Conservation (phyloP, 208 protist species). For the Naegleria fowleri region DNA sequence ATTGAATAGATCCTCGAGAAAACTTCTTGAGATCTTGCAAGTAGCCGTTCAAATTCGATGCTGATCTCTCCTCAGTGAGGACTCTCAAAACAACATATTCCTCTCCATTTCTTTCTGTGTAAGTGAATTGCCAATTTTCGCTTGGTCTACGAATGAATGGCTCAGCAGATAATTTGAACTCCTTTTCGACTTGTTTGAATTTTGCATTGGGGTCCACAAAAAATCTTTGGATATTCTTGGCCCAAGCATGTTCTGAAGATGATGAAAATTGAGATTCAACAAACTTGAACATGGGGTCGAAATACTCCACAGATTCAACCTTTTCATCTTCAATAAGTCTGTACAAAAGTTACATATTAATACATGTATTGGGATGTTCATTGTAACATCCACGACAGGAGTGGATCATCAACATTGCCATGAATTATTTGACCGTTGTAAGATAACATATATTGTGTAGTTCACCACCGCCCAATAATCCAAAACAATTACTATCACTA, state of each 20-base stretch:
- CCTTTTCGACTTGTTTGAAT: not conserved
- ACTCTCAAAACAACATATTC: not conserved
- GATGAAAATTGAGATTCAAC: not conserved
- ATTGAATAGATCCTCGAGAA: not conserved
- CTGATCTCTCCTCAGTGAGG: not conserved
- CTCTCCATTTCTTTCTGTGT: not conserved
- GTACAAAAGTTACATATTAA: too few relatives aligned
- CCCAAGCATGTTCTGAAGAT: not conserved
- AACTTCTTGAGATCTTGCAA: not conserved
- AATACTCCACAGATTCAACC: not conserved
- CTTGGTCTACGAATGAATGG: not conserved
- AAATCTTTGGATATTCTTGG: not conserved
- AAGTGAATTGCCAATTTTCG: not conserved
- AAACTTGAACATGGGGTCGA: not conserved
- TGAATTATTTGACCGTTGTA: too few relatives aligned
- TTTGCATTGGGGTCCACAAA: not conserved
- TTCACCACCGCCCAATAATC: too few relatives aligned
- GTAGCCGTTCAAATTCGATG: not conserved
- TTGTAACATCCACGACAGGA: too few relatives aligned
- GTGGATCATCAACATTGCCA: too few relatives aligned
- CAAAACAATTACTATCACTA: not conserved
- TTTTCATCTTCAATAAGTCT: not conserved
- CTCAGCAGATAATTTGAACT: not conserved
- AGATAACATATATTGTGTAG: too few relatives aligned
- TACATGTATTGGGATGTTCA: too few relatives aligned